Percentiles rank a stretch among this genome's conserved stretches.
These are phyloP conservation scores for Colletotrichum viniferum DNA, from an alignment of 2,329 filamentous ascomycete genomes.

Conservation along the genomic window DNA sequence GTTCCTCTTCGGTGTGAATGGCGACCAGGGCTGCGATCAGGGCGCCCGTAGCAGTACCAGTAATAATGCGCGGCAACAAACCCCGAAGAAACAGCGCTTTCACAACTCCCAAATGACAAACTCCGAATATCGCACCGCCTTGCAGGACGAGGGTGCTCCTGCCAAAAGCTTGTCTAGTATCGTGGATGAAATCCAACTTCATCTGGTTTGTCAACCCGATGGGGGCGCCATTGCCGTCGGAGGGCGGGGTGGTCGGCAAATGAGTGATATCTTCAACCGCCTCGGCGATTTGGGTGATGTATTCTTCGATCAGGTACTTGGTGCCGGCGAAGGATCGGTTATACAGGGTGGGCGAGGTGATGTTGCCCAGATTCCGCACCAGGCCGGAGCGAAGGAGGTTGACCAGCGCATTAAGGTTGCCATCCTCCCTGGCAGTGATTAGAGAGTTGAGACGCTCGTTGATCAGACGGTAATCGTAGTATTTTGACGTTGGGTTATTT, in stretches of 20 bases:
- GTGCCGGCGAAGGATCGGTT: slow-evolving; percentile 87
- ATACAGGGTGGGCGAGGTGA: slow-evolving; percentile 81
- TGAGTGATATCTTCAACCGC: slow-evolving; percentile 77
- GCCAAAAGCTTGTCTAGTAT: slow-evolving; percentile 87
- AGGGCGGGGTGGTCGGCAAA: slow-evolving; percentile 61
- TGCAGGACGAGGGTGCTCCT: slow-evolving; percentile 85
- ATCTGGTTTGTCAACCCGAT: slow-evolving; percentile 68
- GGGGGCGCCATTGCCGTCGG: slow-evolving; percentile 36
- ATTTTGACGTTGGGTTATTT: slow-evolving; percentile 77
- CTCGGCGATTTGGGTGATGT: slow-evolving; percentile 82
- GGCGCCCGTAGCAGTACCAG: slow-evolving; percentile 88
- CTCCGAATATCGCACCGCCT: slow-evolving; percentile 87
- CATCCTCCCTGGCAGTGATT: slow-evolving; percentile 69
- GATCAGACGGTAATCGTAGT: slow-evolving; percentile 89
- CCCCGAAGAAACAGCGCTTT: slow-evolving; percentile 84
- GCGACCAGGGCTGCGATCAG: slow-evolving; percentile 88
- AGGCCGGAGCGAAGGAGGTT: slow-evolving; percentile 81
- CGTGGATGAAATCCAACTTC: slow-evolving; percentile 85
- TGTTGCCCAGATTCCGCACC: slow-evolving; percentile 89
- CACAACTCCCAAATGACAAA: slow-evolving; percentile 89
- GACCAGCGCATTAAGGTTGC: slow-evolving; percentile 75
- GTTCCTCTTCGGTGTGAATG: slow-evolving; percentile 84
- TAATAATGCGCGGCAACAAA: slow-evolving; percentile 86
- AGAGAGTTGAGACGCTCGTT: slow-evolving; percentile 76
- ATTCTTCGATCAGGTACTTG: slow-evolving; percentile 89